A percentile compares a stretch with the other conserved stretches of the same genome.
Conservation (phyloP, 2,329 filamentous ascomycete genomes). For the Phaeosphaeriaceae sp. region DNA sequence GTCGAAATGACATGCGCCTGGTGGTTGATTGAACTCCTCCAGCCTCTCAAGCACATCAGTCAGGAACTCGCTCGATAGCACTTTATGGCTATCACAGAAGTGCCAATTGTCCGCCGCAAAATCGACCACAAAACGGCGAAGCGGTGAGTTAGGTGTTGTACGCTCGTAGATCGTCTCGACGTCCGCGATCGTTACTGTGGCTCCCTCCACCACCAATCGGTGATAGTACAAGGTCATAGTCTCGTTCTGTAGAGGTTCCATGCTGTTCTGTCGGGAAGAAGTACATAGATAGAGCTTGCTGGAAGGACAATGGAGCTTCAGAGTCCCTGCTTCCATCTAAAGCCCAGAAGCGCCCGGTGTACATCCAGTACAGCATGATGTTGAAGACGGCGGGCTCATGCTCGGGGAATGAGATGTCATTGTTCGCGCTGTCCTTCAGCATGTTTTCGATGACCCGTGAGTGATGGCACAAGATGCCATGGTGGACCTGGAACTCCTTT, state of each 20-base stretch:
- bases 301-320: neutral
- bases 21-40: no score
- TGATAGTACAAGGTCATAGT: neutral
- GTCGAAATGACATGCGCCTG: no score
- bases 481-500: conserved; percentile 2
- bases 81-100: neutral
- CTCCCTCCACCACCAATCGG: neutral
- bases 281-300: neutral
- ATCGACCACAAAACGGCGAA: no score
- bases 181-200: neutral
- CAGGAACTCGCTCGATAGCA: neutral
- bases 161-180: neutral
- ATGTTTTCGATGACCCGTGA: neutral
- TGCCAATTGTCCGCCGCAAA: no score
- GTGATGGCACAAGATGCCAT: neutral
- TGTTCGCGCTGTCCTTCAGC: neutral
- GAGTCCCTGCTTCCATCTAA: neutral
- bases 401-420: neutral
- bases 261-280: neutral
- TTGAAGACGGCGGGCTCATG: neutral
- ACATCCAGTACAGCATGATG: conserved; percentile 1
- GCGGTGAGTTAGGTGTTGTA: neutral
- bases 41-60: neutral
- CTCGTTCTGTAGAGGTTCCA: neutral
- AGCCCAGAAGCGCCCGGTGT: neutral